Percentiles rank a stretch among this genome's conserved stretches.
Evolutionary conservation across 129 eudicot species (phyloP).

Genomic region (Lactuca saligna): DNA sequence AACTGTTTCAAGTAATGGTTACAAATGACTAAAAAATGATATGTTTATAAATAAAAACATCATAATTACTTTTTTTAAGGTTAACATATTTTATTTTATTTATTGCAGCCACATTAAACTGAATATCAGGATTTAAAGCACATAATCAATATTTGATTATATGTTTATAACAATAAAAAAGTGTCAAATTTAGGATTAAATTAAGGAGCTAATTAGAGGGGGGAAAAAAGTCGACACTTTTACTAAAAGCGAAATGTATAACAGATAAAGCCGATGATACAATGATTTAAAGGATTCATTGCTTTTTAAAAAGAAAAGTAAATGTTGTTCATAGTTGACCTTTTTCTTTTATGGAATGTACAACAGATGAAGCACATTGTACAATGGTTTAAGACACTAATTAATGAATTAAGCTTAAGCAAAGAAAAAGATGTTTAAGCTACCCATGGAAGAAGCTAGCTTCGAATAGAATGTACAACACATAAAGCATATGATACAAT

Average conservation of each 20-base stretch:
- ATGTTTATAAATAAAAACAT: too few relatives aligned
- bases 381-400: neutral
- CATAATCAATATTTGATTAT: neutral
- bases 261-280: conserved; percentile 24
- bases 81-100: too few relatives aligned
- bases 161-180: neutral
- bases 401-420: neutral
- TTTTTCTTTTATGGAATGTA: neutral
- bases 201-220: neutral
- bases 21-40: too few relatives aligned
- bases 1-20: too few relatives aligned
- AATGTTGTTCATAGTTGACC: neutral
- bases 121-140: neutral
- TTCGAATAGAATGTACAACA: too few relatives aligned
- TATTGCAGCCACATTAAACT: neutral
- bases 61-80: too few relatives aligned
- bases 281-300: conserved; percentile 27
- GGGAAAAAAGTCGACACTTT: neutral
- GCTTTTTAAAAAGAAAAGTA: neutral
- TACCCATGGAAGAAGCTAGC: too few relatives aligned
- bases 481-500: neutral
- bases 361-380: neutral
- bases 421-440: too few relatives aligned
- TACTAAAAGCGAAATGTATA: conserved; percentile 24
- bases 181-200: neutral